Conservation (phyloP, 177 flowering plant genomes). For the Vitis hybrid region DNA sequence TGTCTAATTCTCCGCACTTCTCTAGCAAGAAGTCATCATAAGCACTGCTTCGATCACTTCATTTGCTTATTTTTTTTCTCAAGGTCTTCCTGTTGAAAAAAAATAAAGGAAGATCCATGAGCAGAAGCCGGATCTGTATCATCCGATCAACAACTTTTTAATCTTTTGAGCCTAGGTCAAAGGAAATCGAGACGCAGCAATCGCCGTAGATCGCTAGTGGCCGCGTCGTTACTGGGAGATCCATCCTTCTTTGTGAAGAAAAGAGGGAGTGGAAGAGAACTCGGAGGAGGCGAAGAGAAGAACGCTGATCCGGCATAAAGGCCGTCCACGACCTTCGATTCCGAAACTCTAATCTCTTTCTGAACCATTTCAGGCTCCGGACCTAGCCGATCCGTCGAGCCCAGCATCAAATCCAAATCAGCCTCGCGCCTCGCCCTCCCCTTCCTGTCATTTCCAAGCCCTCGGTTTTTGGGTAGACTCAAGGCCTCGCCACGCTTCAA, state of each 20-base stretch:
- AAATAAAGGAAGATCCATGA: constrained; percentile 28
- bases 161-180: background rate
- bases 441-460: background rate
- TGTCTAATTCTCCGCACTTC: no score
- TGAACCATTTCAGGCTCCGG: constrained; percentile 43
- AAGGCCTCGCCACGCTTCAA: constrained; percentile 61
- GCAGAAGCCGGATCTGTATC: background rate
- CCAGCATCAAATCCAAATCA: constrained; percentile 23
- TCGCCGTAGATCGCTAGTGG: constrained; percentile 25
- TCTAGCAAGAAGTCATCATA: background rate
- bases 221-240: constrained; percentile 3
- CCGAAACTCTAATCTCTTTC: constrained; percentile 26
- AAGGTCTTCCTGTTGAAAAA: constrained; percentile 39
- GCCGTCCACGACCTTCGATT: constrained; percentile 8
- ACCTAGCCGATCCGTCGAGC: constrained; percentile 38
- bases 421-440: background rate
- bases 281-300: constrained; percentile 48
- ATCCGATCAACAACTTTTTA: background rate
- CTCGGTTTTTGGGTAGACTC: constrained; percentile 4
- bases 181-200: constrained; percentile 24
- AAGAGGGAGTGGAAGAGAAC: constrained; percentile 46
- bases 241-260: constrained; percentile 24
- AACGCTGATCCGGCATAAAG: constrained; percentile 44
- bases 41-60: background rate
- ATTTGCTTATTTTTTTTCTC: background rate